Conservation (phyloP, 352 stramenopile species). For the Phytophthora ohioensis region DNA sequence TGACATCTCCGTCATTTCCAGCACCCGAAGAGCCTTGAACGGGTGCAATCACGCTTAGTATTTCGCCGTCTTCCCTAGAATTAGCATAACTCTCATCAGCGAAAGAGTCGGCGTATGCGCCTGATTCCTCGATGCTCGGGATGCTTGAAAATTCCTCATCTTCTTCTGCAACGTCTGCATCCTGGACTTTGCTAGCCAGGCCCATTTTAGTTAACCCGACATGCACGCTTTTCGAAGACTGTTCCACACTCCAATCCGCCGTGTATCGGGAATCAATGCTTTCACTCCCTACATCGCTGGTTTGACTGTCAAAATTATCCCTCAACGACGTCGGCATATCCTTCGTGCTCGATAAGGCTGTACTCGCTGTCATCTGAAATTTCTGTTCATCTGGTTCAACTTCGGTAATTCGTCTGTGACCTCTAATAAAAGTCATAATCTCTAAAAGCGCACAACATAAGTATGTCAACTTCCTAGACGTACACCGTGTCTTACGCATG, state of each 20-base stretch:
- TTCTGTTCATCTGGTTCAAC: not conserved
- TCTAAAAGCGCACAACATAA: conserved; percentile 18
- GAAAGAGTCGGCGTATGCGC: not conserved
- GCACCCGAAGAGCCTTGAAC: not conserved
- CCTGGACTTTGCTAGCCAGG: not conserved
- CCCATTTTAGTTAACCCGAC: not conserved
- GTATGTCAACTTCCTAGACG: conserved; percentile 9
- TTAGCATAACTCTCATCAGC: not conserved
- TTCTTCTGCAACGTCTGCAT: not conserved
- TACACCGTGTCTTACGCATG: not conserved
- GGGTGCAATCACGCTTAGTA: not conserved
- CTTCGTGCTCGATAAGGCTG: not conserved
- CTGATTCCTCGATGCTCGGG: not conserved
- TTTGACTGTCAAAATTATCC: too few species aligned
- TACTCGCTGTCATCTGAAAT: not conserved
- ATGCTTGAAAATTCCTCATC: not conserved
- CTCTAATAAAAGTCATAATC: conserved; percentile 9
- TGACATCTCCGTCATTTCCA: not conserved
- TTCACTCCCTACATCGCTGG: conserved; percentile 9
- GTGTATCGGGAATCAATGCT: conserved; percentile 7
- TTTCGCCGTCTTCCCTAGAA: not conserved
- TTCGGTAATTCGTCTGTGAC: conserved; percentile 10
- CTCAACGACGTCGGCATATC: too few species aligned
- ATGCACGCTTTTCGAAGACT: not conserved
- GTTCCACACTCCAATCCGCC: conserved; percentile 20